A percentile compares a stretch with the other conserved stretches of the same genome.
phyloP scores from a whole-genome alignment of 2,329 filamentous ascomycete genomes.

The Bertia moriformis region DNA sequence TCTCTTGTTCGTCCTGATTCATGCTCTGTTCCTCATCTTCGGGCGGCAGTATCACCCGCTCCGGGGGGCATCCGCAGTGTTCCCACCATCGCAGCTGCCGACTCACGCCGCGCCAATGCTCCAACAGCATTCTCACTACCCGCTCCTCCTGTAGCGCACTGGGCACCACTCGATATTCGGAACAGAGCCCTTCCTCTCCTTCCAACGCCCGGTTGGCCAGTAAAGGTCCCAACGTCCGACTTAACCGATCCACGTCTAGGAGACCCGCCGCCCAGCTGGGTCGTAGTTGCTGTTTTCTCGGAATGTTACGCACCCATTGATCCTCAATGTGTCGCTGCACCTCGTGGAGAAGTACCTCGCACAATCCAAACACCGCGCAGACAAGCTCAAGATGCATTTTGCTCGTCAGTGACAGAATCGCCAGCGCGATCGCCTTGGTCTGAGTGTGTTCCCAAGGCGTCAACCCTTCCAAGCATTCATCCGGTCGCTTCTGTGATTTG shows the following conservation, averaged over 20 bases:
- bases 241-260: neutral
- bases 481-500: neutral
- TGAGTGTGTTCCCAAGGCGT: constrained; percentile 8
- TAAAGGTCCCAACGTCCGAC: neutral
- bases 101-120: constrained; percentile 17
- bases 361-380: constrained; percentile 21
- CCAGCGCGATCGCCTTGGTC: constrained; percentile 17
- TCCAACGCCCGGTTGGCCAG: constrained; percentile 1
- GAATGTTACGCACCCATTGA: too few relatives aligned
- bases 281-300: too few relatives aligned
- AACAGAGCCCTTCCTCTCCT: too few relatives aligned
- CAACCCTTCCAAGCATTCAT: constrained; percentile 4
- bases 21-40: too few relatives aligned
- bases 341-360: constrained; percentile 14
- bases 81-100: constrained; percentile 15
- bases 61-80: constrained; percentile 3
- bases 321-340: constrained; percentile 4
- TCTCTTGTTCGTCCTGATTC: too few relatives aligned
- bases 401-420: constrained; percentile 17
- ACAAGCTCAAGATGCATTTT: constrained; percentile 21
- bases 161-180: too few relatives aligned
- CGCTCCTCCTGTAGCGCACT: constrained; percentile 12
- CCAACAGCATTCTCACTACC: constrained; percentile 16
- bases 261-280: too few relatives aligned
- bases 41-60: neutral